Evolutionary conservation across 208 protist genomes (phyloP), one percentile per base, ranked within the genome.

Genomic region (Trypanosoma boissoni): DNA sequence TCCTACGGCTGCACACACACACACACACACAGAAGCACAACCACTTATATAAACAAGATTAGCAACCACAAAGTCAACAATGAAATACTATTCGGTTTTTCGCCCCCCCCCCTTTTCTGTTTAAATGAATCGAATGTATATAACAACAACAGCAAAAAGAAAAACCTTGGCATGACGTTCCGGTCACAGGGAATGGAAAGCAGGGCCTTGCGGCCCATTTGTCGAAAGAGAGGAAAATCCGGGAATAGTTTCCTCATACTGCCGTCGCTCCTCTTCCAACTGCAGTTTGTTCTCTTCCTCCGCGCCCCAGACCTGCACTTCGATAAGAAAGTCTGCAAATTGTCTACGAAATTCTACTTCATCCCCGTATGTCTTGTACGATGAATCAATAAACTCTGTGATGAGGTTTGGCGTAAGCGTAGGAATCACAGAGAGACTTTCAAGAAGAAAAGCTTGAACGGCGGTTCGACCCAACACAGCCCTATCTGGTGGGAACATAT

Each of bases 301-400:
- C 6, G 85, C 88, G 26, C 85, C 88, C 85, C 88, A 95, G 20
- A 95, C 78, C 32, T 80, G 56, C 49, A 87, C 75, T 54, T 95
- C 88, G 48, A 95, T 87, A 8, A 95, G 63, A 52, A 95, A 92
- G 51, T 95, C 88, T 0, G 88, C 76, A 45, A 92, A 78, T 20
- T 56, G 51, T 1, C 66, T 72, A 21, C 64, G 49, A 53, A 95
- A 92, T 44, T 53, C 54, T 23, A 61, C 37, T 5, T 76, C 62
- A 29, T 84, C 66, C 1, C 28, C 49, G 44, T 69, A 83, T 6
- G 34, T 58, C 1, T 69, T 52, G 59, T 87, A 95, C 60, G 78
- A 77, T 32, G 50, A 50, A 2, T 72, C 50, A 2, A 92, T 60
- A 64, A 95, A 92, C 0, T 43, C 45, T 10, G 52, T 37, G 26